Evolutionary conservation across 2,329 filamentous ascomycete species (phyloP).

Genomic region (Aspergillus fumigatus): DNA sequence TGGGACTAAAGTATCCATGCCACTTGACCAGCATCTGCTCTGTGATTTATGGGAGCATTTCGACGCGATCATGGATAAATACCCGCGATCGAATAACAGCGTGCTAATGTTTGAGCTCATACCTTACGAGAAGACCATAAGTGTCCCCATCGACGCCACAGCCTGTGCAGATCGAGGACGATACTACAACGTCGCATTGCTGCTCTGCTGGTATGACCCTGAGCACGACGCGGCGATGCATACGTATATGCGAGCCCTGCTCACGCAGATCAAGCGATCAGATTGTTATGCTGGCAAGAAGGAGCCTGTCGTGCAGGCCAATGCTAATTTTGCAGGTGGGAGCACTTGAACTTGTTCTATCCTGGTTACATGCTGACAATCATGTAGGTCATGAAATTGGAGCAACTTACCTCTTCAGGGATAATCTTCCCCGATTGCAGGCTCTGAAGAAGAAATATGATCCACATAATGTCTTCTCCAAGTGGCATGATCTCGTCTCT

Average conservation of each 20-base stretch:
- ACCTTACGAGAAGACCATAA: constrained; percentile 2
- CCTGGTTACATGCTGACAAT: neutral
- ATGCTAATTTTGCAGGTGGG: constrained; percentile 10
- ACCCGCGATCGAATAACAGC: constrained; percentile 4
- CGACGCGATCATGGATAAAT: neutral
- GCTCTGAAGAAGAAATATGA: constrained; percentile 5
- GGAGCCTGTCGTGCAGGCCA: neutral
- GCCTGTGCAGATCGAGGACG: constrained; percentile 7
- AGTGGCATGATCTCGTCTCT: constrained; percentile 4
- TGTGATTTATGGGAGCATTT: constrained; percentile 2
- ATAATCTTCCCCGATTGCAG: constrained; percentile 5
- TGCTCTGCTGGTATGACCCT: constrained; percentile 8
- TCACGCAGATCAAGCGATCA: neutral
- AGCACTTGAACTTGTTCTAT: neutral
- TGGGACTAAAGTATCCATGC: constrained; percentile 2
- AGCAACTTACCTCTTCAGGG: constrained; percentile 1
- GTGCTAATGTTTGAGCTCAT: constrained; percentile 7
- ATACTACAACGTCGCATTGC: constrained; percentile 3
- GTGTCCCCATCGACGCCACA: constrained; percentile 5
- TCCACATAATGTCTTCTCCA: constrained; percentile 6
- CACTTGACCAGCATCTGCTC: neutral
- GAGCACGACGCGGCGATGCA: constrained; percentile 1
- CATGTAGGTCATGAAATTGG: constrained; percentile 4
- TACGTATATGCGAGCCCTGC: neutral
- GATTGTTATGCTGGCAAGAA: neutral